A percentile compares a stretch with the other conserved stretches of the same genome.
Conservation (phyloP, 2,329 filamentous ascomycete species). For the Aspergillus cejpii region DNA sequence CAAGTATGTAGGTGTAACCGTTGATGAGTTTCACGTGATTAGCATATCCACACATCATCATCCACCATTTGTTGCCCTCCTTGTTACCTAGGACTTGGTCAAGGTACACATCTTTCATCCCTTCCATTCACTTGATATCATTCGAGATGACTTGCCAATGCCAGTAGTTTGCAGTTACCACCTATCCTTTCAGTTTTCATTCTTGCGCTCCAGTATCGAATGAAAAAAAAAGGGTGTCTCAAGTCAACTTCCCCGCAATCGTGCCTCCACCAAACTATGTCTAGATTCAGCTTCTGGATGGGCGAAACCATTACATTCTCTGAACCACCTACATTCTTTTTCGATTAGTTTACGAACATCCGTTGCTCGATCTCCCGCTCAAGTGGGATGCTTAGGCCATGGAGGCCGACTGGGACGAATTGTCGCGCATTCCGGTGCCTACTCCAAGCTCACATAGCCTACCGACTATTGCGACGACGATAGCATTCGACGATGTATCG, state of each 20-base stretch:
- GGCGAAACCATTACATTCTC: slow-evolving; percentile 22
- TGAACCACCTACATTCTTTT: not conserved
- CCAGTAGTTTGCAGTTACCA: not conserved
- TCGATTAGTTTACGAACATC: not conserved
- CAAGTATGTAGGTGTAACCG: too few species aligned
- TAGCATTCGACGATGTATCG: slow-evolving; percentile 82
- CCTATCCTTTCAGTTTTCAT: slow-evolving; percentile 1
- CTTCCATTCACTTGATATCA: not conserved
- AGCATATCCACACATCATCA: not conserved
- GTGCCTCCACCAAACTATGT: slow-evolving; percentile 32
- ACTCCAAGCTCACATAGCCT: slow-evolving; percentile 64
- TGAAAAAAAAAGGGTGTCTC: slow-evolving; percentile 1
- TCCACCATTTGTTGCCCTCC: not conserved
- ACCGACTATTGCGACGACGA: slow-evolving; percentile 65
- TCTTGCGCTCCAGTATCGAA: not conserved
- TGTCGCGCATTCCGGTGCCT: slow-evolving; percentile 74
- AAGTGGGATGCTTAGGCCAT: slow-evolving; percentile 28
- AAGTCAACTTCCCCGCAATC: slow-evolving; percentile 33
- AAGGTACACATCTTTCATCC: not conserved
- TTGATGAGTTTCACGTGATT: slow-evolving; percentile 1
- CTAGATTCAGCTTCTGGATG: slow-evolving; percentile 27
- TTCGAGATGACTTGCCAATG: not conserved
- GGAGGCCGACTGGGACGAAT: slow-evolving; percentile 53
- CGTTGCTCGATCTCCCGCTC: slow-evolving; percentile 7
- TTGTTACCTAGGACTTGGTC: not conserved